Percentiles rank a stretch among this genome's conserved stretches.
These are phyloP conservation scores for Boletus edulis DNA, from an alignment of 768 basidiomycete species.

Conservation along the genomic window DNA sequence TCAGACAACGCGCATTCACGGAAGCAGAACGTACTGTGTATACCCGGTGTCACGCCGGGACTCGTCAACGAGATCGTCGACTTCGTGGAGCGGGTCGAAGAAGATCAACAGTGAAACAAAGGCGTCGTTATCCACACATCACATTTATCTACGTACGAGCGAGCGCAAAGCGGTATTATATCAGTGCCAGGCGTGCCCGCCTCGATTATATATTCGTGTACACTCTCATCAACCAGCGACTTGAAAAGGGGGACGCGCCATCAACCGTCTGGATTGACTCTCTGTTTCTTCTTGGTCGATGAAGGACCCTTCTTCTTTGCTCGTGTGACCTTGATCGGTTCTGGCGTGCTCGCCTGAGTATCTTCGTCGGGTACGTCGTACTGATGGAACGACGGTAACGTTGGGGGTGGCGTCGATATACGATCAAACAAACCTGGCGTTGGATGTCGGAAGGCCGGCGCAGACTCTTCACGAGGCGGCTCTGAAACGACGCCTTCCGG, in stretches of 20 bases:
- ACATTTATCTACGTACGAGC: slow-evolving; percentile 15
- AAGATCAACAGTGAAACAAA: slow-evolving; percentile 41
- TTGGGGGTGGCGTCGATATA: slow-evolving; percentile 35
- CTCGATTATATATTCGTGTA: slow-evolving; percentile 14
- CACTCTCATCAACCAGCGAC: no score
- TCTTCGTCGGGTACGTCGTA: slow-evolving; percentile 50
- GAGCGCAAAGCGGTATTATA: slow-evolving; percentile 18
- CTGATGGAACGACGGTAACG: slow-evolving; percentile 42
- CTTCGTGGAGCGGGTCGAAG: slow-evolving; percentile 87
- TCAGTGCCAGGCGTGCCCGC: slow-evolving; percentile 12
- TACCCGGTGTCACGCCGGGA: slow-evolving; percentile 92
- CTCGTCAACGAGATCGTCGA: slow-evolving; percentile 93
- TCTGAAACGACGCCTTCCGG: slow-evolving; percentile 50
- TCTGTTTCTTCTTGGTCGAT: slow-evolving; percentile 68
- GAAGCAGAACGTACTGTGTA: slow-evolving; percentile 84
- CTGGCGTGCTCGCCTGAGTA: slow-evolving; percentile 53
- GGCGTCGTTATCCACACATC: slow-evolving; percentile 12
- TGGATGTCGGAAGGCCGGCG: slow-evolving; percentile 26
- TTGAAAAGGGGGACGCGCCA: no score
- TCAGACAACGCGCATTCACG: slow-evolving; percentile 83
- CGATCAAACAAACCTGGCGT: slow-evolving; percentile 28
- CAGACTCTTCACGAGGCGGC: slow-evolving; percentile 19
- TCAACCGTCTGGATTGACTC: slow-evolving; percentile 28
- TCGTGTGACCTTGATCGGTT: slow-evolving; percentile 74
- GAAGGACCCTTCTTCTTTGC: slow-evolving; percentile 57